A percentile compares a stretch with the other conserved stretches of the same genome.
These are phyloP conservation scores for Crucihimalaya himalaica DNA, from an alignment of 345 rosid genomes.

Conservation along the genomic window DNA sequence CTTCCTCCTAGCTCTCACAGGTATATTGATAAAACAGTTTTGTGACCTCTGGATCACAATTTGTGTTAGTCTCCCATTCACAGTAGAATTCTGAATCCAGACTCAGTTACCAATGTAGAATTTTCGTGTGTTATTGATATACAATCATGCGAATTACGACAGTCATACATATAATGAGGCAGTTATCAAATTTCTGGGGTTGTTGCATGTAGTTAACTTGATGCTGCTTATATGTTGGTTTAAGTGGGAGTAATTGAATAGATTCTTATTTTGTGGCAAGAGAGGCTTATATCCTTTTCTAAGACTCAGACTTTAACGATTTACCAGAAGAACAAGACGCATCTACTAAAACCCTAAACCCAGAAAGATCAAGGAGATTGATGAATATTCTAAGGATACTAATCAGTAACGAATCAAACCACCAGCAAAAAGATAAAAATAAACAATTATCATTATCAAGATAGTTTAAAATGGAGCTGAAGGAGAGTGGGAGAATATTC, in stretches of 20 bases:
- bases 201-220: conserved; percentile 4
- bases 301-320: too few relatives aligned
- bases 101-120: background rate
- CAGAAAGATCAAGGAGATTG: too few relatives aligned
- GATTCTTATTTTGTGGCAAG: background rate
- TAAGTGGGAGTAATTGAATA: background rate
- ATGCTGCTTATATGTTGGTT: background rate
- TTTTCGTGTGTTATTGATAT: background rate
- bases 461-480: too few relatives aligned
- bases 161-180: background rate
- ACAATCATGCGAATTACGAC: conserved; percentile 20
- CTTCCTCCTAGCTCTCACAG: conserved; percentile 71
- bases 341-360: too few relatives aligned
- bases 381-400: too few relatives aligned
- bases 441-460: too few relatives aligned
- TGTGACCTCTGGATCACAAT: background rate
- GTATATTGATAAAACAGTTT: conserved; percentile 36
- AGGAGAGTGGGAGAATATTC: too few relatives aligned
- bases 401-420: too few relatives aligned
- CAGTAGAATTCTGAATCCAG: background rate
- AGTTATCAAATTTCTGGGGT: background rate
- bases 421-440: too few relatives aligned
- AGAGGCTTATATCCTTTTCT: conserved; percentile 7
- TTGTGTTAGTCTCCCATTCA: background rate
- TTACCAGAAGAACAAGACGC: too few relatives aligned